These are phyloP conservation scores for Quercus phellos DNA, from an alignment of 331 rosid genomes.

Conservation along the genomic window DNA sequence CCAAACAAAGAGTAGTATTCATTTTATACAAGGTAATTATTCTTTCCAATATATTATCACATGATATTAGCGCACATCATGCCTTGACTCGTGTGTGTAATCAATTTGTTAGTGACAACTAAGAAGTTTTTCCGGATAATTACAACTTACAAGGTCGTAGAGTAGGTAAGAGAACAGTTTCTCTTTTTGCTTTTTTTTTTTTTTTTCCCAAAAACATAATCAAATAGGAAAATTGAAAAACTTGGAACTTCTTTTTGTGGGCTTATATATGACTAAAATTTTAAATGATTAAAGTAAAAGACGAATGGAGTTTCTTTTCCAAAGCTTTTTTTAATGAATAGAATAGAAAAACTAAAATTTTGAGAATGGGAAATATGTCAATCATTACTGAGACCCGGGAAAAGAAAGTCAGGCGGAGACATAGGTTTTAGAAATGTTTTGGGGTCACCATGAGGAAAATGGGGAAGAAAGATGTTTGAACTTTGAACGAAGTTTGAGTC, in stretches of 20 bases:
- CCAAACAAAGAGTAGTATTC: too few species aligned
- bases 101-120: too few species aligned
- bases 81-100: too few species aligned
- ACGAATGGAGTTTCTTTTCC: not conserved
- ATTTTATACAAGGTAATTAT: too few species aligned
- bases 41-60: too few species aligned
- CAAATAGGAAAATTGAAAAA: not conserved
- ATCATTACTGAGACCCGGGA: not conserved
- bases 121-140: too few species aligned
- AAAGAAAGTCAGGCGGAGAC: slow-evolving; percentile 43
- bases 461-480: slow-evolving; percentile 46
- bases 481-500: slow-evolving; percentile 54
- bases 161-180: too few species aligned
- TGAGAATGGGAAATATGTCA: not conserved
- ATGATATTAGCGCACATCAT: too few species aligned
- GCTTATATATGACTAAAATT: not conserved
- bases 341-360: not conserved
- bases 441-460: slow-evolving; percentile 33
- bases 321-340: not conserved
- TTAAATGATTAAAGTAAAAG: not conserved
- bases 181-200: not conserved
- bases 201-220: not conserved
- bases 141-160: too few species aligned
- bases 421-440: slow-evolving; percentile 25
- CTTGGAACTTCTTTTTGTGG: not conserved